Base-by-base conservation (phyloP, 306 rosid species). In the Comarum palustre region DNA sequence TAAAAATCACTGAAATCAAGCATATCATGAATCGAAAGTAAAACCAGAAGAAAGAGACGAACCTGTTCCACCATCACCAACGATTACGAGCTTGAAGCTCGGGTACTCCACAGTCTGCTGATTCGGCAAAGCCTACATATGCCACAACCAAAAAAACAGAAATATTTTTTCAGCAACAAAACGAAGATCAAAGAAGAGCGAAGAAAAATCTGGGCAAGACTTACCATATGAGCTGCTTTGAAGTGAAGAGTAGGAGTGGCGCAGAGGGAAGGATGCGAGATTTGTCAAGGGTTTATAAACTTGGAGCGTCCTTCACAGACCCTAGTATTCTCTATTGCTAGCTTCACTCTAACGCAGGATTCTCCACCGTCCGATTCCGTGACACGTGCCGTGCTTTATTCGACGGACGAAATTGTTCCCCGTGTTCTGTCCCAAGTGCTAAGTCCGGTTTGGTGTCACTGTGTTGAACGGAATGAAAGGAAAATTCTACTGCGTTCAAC, bases 1-100 rank as follows among this genome's bases (percentile, higher is more conserved):
- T 4, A 17, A 45, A 63, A 63, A 39, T 5, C 68, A 15, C 15
- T 24, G 34, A 16, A 25, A 54, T 31, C 42, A 67, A 4, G 42
- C 54, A 73, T 58, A 79, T 64, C 75, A 72, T 0, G 29, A 68
- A 17, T 38, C 3, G 4, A 43, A 22, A 75, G 13, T 3, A 43
- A 5, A 55, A 13, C n/a, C 12, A 7, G 3, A 31, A 1, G 15
- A 6, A 72, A 58, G 17, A 15, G 9, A 1, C 39, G 13, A 11
- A 89, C 97, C 97, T 0, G 97, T 91, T 78, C 95, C 97, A 34
- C 97, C 97, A 55, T 91, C 97, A 1, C 97, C 97, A 6, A 91
- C 97, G 8, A 91, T 79, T 9, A 91, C 92, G 58, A 91, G 97
- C 86, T 91, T 91, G 84, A 91, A 91, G 80, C 88, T 87, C 0